Evolutionary conservation across 257 asterid species (phyloP).

Genomic region (Schizonepeta tenuifolia): DNA sequence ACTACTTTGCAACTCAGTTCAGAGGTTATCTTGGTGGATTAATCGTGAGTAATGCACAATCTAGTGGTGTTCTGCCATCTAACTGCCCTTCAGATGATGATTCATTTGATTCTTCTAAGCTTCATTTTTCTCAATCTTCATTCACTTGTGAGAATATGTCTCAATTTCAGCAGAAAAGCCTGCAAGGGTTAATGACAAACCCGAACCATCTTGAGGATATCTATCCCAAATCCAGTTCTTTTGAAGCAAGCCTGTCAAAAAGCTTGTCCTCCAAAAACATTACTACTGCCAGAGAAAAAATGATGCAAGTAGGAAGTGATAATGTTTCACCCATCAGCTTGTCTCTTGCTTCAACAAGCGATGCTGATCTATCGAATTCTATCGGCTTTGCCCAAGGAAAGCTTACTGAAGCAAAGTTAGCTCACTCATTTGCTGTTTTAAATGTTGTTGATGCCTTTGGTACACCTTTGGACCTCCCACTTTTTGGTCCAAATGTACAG

Average conservation of each 20-base stretch:
- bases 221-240: conserved; percentile 57
- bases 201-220: conserved; percentile 46
- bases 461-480: conserved; percentile 37
- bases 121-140: conserved; percentile 45
- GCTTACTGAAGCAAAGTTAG: conserved; percentile 36
- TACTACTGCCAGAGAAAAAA: conserved; percentile 39
- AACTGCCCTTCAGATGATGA: conserved; percentile 37
- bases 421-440: conserved; percentile 32
- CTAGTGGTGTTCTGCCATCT: conserved; percentile 38
- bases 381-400: conserved; percentile 30
- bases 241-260: conserved; percentile 47
- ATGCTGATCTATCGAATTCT: conserved; percentile 36
- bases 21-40: conserved; percentile 69
- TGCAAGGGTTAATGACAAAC: conserved; percentile 45
- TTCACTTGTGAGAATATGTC: conserved; percentile 33
- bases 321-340: conserved; percentile 40
- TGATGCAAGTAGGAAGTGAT: conserved; percentile 48
- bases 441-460: conserved; percentile 42
- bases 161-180: conserved; percentile 33
- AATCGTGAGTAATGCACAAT: conserved; percentile 36
- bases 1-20: conserved; percentile 67
- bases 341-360: conserved; percentile 34
- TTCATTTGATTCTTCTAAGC: conserved; percentile 42
- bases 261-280: conserved; percentile 43
- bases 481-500: conserved; percentile 38